Base-by-base conservation (phyloP, 2,329 filamentous ascomycete genomes). In the Setomelanomma holmii region DNA sequence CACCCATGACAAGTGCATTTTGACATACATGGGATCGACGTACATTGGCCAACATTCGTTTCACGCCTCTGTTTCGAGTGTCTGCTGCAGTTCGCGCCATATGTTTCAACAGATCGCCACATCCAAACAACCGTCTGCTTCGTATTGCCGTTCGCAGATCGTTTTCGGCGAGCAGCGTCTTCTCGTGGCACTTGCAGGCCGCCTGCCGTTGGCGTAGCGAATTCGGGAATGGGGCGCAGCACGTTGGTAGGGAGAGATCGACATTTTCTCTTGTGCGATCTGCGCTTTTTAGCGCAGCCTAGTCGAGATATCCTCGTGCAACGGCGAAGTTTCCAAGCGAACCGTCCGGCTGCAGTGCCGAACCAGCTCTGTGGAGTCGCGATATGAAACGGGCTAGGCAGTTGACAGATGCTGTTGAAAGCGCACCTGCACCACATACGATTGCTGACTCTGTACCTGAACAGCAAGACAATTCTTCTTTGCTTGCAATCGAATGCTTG, bases 61-160 rank as follows among this genome's bases (percentile, higher is more conserved):
- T 69, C 64, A 63, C 49, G 40, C 51, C 48, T 65, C 61, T 65
- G 60, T 71, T 66, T 70, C 66, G 64, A 55, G 40, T 56, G 42
- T 56, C 53, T 62, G 60, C 64, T 60, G 56, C 55, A 51, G 60
- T 61, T 62, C 45, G 57, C 55, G 54, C 49, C 51, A 42, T 57
- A 61, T 51, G 59, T 69, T 68, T 71, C 60, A 61, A 63, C 52
- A 48, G 35, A 27, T 61, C 45, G 38, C 60, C 56, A 52, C 53
- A 55, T 51, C 55, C 53, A 51, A 60, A 62, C 47, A 52, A 45
- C 53, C 33, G 45, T 46, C 42, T 58, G 51, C 36, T 57, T 53
- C 56, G 53, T 63, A 53, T 51, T 55, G 49, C 59, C 49, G 59
- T 61, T 59, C 50, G 56, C 50, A 54, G 62, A 68, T 67, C 60